Percentiles rank a stretch among this genome's conserved stretches.
Conservation (phyloP, 2,329 filamentous ascomycete species). For the Cladorrhinum sp. region DNA sequence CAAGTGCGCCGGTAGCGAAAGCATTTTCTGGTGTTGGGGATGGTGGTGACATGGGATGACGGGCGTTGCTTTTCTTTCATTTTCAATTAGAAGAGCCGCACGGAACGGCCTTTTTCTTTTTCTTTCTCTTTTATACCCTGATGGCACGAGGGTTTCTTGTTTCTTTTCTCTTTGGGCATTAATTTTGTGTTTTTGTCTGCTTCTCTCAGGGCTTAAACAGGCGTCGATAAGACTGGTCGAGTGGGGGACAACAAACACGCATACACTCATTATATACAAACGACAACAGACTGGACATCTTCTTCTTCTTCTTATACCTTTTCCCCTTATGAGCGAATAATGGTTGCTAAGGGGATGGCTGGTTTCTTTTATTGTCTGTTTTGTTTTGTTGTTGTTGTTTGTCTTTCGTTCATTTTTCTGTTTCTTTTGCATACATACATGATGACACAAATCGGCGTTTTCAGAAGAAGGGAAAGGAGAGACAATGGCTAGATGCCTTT, state of each 20-base stretch:
- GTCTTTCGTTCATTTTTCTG: background rate
- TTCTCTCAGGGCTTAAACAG: background rate
- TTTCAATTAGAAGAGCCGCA: background rate
- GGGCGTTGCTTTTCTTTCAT: background rate
- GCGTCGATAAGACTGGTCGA: background rate
- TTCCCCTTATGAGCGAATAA: background rate
- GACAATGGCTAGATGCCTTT: background rate
- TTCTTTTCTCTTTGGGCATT: background rate
- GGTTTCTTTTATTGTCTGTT: background rate
- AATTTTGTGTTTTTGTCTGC: background rate
- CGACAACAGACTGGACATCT: background rate
- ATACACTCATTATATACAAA: background rate
- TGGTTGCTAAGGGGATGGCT: background rate
- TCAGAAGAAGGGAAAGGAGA: background rate
- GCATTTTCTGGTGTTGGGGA: slow-evolving; percentile 25
- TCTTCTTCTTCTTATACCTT: background rate
- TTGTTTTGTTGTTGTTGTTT: background rate
- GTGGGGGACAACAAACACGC: background rate
- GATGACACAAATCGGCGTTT: slow-evolving; percentile 3
- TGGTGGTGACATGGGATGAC: background rate
- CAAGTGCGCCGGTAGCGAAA: slow-evolving; percentile 14
- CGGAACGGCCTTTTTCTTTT: background rate
- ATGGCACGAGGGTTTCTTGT: background rate
- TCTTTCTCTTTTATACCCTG: background rate
- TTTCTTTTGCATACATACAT: slow-evolving; percentile 7